Evolutionary conservation across 306 rosid species (phyloP).

Genomic region (Cucumis hystrix): DNA sequence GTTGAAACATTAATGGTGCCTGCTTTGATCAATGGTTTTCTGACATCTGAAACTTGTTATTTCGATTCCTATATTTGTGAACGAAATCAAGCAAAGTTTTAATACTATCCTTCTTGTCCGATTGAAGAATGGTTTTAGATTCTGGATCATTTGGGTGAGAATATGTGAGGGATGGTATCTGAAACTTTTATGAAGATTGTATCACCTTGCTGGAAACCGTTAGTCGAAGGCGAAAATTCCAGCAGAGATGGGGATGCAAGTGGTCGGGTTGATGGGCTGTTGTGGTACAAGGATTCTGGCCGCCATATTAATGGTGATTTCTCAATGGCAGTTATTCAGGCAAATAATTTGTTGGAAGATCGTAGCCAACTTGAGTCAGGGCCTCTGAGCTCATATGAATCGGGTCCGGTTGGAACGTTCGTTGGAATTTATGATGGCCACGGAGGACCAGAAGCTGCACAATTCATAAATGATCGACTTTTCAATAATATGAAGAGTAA

Average conservation of each 20-base stretch:
- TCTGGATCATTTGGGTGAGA: slow-evolving; percentile 58
- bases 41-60: slow-evolving; percentile 39
- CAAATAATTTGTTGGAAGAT: slow-evolving; percentile 83
- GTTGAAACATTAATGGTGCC: slow-evolving; percentile 45
- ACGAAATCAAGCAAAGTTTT: slow-evolving; percentile 27
- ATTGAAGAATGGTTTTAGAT: slow-evolving; percentile 30
- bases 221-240: slow-evolving; percentile 39
- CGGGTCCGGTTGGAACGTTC: slow-evolving; percentile 62
- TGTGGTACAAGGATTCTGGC: slow-evolving; percentile 81
- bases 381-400: slow-evolving; percentile 38
- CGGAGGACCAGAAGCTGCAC: slow-evolving; percentile 88
- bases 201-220: slow-evolving; percentile 67
- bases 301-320: slow-evolving; percentile 64
- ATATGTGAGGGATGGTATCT: slow-evolving; percentile 80
- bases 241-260: slow-evolving; percentile 33
- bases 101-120: slow-evolving; percentile 17
- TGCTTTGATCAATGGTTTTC: slow-evolving; percentile 36
- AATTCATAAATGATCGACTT: slow-evolving; percentile 53
- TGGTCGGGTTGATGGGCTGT: slow-evolving; percentile 63
- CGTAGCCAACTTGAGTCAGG: slow-evolving; percentile 95
- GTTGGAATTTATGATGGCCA: slow-evolving; percentile 94
- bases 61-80: slow-evolving; percentile 28
- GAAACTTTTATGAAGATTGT: slow-evolving; percentile 56
- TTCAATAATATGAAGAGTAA: slow-evolving; percentile 60
- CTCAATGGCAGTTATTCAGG: slow-evolving; percentile 97